Evolutionary conservation across 345 rosid genomes (phyloP).

Genomic region (Carallia brachiata): DNA sequence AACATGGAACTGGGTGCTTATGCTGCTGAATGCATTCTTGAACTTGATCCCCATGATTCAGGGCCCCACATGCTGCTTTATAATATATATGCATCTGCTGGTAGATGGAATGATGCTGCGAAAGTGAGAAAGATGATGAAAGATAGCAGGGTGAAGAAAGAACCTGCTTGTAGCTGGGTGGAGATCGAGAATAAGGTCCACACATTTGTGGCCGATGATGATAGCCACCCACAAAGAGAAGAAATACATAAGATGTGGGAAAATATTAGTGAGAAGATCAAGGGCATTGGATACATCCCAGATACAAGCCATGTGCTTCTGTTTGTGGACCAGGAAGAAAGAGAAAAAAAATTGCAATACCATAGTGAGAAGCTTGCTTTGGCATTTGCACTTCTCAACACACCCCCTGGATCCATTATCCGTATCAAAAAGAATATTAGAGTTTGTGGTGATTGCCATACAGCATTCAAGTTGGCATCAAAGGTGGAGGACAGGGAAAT

Average conservation of each 20-base stretch:
- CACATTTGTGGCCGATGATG: conserved; percentile 63
- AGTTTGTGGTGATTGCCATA: conserved; percentile 69
- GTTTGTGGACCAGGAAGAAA: conserved; percentile 57
- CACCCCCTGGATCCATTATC: conserved; percentile 56
- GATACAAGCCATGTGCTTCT: conserved; percentile 55
- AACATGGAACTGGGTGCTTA: conserved; percentile 53
- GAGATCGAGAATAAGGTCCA: conserved; percentile 54
- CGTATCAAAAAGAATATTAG: conserved; percentile 65
- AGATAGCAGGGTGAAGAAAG: conserved; percentile 50
- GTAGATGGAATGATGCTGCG: conserved; percentile 58
- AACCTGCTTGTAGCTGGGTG: conserved; percentile 70
- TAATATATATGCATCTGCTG: conserved; percentile 60
- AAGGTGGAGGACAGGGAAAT: conserved; percentile 48
- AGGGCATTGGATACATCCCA: conserved; percentile 57
- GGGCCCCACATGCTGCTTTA: conserved; percentile 56
- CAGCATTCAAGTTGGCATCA: conserved; percentile 60
- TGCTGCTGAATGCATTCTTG: conserved; percentile 52
- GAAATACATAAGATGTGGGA: conserved; percentile 54
- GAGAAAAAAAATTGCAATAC: conserved; percentile 52
- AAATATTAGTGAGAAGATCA: conserved; percentile 46
- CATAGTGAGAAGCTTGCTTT: conserved; percentile 77
- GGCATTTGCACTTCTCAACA: conserved; percentile 64
- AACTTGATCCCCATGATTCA: conserved; percentile 54
- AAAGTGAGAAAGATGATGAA: conserved; percentile 59
- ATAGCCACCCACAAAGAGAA: conserved; percentile 49